phyloP scores from a whole-genome alignment of 2,329 filamentous ascomycete species.

The Fusarium solani-melongenae region DNA sequence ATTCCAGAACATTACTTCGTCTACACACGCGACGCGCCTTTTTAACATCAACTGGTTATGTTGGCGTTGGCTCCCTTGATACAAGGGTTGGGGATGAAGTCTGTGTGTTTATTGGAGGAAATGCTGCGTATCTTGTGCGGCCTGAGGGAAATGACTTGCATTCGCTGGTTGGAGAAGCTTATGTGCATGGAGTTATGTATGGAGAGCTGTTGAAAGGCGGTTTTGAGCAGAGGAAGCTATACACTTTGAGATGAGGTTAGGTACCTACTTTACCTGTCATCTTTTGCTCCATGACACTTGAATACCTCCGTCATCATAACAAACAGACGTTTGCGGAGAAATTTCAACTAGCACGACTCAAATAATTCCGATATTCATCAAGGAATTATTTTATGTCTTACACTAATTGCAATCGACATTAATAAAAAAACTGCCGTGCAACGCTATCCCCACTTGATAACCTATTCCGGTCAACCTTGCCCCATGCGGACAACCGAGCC shows the following conservation, averaged over 20 bases:
- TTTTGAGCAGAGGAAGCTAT: background rate
- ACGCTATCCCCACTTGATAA: background rate
- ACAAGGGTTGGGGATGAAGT: conserved; percentile 3
- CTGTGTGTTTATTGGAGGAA: conserved; percentile 7
- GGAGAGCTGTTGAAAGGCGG: conserved; percentile 4
- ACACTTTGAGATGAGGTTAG: background rate
- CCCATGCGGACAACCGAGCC: background rate
- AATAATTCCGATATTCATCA: background rate
- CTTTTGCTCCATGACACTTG: background rate
- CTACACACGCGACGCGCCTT: background rate
- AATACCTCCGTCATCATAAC: background rate
- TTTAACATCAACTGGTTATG: conserved; percentile 2
- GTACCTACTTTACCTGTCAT: background rate
- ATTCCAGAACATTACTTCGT: background rate
- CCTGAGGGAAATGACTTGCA: background rate
- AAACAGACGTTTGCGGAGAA: background rate
- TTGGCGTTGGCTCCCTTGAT: conserved; percentile 9
- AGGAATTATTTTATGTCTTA: background rate
- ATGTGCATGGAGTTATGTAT: conserved; percentile 19
- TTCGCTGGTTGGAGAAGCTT: conserved; percentile 12
- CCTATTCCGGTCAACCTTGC: background rate
- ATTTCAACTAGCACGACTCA: background rate
- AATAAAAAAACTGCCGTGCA: background rate
- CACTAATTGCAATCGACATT: background rate
- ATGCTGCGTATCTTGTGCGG: conserved; percentile 9